Evolutionary conservation across 2,329 filamentous ascomycete species (phyloP), one percentile per base, ranked within the genome.

Genomic region (Penicillium sp.): DNA sequence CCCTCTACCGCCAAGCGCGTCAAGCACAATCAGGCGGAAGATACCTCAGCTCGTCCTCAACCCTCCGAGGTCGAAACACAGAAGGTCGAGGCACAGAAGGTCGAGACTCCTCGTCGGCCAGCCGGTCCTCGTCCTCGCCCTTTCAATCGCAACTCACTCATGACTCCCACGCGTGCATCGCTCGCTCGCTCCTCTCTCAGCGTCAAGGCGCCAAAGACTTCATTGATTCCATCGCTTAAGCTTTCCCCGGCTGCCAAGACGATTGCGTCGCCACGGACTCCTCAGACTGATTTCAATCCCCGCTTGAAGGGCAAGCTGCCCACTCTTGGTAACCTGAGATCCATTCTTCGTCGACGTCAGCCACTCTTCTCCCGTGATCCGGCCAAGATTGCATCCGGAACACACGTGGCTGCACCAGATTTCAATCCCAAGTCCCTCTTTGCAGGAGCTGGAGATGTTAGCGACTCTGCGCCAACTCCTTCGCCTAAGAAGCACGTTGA

Each of bases 151-250:
- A 79, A 79, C 57, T 85, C 79, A 55, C 77, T 93, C 29, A 83
- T 87, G 72, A 95, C 90, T 5, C 91, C 92, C 0, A 94, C 89
- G 8, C 91, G 90, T 70, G 79, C 90, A 7, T 90, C 89, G 1
- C 72, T 89, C 48, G 83, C 86, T 32, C 85, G 87, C 41, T 75
- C 81, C 50, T 61, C 67, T 21, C 50, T 59, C 32, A 85, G 79
- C 60, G 75, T 76, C 49, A 85, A 83, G 65, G 77, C 79, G 7
- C 74, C 82, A 42, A 82, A 80, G 49, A 76, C 76, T 21, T 79
- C 77, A 16, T 79, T 84, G 67, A 77, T 81, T 29, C 82, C 79
- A 45, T 83, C 84, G 9, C 73, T 83, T 21, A 64, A 72, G 16
- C 72, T 72, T 18, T 80, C 80, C n/a, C 75, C 80, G 4, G 76